Evolutionary conservation across 805 yeast genomes (phyloP), one percentile per base, ranked within the genome.

Genomic region (Ogataea dorogensis): DNA sequence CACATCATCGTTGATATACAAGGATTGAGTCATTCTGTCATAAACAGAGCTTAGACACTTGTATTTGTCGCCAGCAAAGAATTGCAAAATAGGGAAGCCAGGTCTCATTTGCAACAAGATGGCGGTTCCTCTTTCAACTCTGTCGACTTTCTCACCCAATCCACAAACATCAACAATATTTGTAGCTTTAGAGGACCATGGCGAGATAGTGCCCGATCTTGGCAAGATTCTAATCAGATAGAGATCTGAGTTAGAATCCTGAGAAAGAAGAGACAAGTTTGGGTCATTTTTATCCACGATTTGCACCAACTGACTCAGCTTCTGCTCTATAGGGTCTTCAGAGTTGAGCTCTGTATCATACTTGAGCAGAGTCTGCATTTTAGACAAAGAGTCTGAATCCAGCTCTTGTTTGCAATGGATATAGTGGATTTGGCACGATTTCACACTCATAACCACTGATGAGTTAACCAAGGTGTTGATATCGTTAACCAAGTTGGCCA

Each of bases 171-270:
- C 77, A 34, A 89, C 75, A 49, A 93, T 93, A 64, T 93, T 91
- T 25, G 98, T 89, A 17, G 99, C 99, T 66, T 93, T 93, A 10
- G 98, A 89, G 7, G 96, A 86, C 99, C 99, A 93, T 21, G 98
- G 98, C 17, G 98, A 89, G 48, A 93, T 91, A 9, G 98, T 93
- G 43, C 98, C 98, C 6, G 88, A 69, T 61, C 98, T 78, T 28
- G 99, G 98, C 34, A 88, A 70, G 34, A 93, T 72, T 58, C 95
- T 74, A 30, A 91, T 64, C 47, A 88, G 65, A 44, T 76, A 73
- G 20, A 77, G 65, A 46, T 71, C 74, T 5, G 61, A 51, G 33
- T 58, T 73, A 30, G 65, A 52, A 8, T 38, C 28, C 12, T 44
- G 35, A 7, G 43, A 22, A 5, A 54, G 17, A 5, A 36, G 25